Base-by-base conservation (phyloP, 2,329 filamentous ascomycete genomes). In the Hypoxylon sp. region DNA sequence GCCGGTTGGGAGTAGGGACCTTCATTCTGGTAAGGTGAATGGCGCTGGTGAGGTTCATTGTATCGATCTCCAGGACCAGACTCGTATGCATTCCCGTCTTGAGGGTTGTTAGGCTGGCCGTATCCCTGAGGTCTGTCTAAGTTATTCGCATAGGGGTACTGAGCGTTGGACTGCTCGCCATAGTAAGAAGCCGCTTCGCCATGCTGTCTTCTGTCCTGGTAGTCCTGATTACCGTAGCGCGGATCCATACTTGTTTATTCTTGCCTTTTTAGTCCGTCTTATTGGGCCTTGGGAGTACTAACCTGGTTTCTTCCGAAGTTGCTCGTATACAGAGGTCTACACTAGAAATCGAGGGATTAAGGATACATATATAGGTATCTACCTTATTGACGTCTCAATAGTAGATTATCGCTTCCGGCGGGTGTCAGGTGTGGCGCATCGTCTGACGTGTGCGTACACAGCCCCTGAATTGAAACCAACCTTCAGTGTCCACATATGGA, bases 181-280 rank as follows among this genome's bases (percentile, higher is more conserved):
- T 70, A 70, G 56, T 70, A 70, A 8, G 61, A 59, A 37, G 65
- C 19, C 16, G 67, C 55, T 30, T 70, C 67, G n/a, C 67, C 63
- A 9, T 63, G 27, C 25, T 46, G 61, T 43, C 48, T 45, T 11
- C 43, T 47, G 25, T 53, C 47, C 21, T 48, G 53, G 16, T 57
- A 63, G 23, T 41, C 59, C 12, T 59, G 63, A 34, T 47, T 41
- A 29, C 47, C 64, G 53, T 67, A 61, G 32, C 45, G 39, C 9
- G 56, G 60, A 51, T 67, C 63, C 67, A 69, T 69, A 6, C 52
- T 41, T 37, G 23, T 29, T 32, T 45, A 32, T 21, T 23, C n/a
- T 14, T n/a, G 8, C 1, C 29, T n/a, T 39, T 21, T 48, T 48
- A 2, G 19, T 11, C 12, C 30, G 32, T 50, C 34, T 5, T 11